phyloP scores from a whole-genome alignment of 2,329 filamentous ascomycete genomes.

The Fusarium papillatum region DNA sequence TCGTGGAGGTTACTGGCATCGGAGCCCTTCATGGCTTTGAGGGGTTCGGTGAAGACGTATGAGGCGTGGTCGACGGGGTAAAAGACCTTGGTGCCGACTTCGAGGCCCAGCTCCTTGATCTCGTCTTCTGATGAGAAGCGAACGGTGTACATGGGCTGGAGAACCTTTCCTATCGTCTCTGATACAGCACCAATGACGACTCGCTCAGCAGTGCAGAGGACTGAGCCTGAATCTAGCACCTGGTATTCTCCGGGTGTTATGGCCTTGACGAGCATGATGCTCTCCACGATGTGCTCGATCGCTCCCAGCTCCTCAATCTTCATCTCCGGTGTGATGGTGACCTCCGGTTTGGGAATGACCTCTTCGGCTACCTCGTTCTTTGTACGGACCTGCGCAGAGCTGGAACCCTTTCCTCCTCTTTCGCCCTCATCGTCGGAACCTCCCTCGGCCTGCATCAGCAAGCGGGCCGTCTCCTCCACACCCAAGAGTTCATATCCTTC shows the following conservation, averaged over 20 bases:
- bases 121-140: slow-evolving; percentile 79
- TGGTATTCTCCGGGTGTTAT: slow-evolving; percentile 84
- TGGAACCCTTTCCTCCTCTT: slow-evolving; percentile 55
- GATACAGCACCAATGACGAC: slow-evolving; percentile 85
- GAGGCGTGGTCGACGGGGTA: slow-evolving; percentile 85
- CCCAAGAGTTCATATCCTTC: slow-evolving; percentile 81
- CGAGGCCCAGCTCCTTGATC: slow-evolving; percentile 75
- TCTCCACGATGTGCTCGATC: slow-evolving; percentile 84
- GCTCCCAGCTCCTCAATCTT: slow-evolving; percentile 81
- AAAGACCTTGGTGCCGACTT: slow-evolving; percentile 78
- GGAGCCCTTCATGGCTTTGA: slow-evolving; percentile 86
- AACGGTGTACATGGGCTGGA: slow-evolving; percentile 88
- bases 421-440: slow-evolving; percentile 84
- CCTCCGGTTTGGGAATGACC: slow-evolving; percentile 78
- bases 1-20: slow-evolving; percentile 97
- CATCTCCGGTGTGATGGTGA: slow-evolving; percentile 83
- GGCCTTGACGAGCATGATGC: slow-evolving; percentile 83
- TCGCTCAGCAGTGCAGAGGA: slow-evolving; percentile 83
- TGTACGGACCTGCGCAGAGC: slow-evolving; percentile 73
- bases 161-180: slow-evolving; percentile 88
- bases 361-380: slow-evolving; percentile 83
- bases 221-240: slow-evolving; percentile 86
- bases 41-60: slow-evolving; percentile 88
- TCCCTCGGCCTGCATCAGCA: slow-evolving; percentile 87
- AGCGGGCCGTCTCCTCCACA: slow-evolving; percentile 85